Base-by-base conservation (phyloP, 371 early-diverging fungal species). In the Coelomomyces lativittatus region DNA sequence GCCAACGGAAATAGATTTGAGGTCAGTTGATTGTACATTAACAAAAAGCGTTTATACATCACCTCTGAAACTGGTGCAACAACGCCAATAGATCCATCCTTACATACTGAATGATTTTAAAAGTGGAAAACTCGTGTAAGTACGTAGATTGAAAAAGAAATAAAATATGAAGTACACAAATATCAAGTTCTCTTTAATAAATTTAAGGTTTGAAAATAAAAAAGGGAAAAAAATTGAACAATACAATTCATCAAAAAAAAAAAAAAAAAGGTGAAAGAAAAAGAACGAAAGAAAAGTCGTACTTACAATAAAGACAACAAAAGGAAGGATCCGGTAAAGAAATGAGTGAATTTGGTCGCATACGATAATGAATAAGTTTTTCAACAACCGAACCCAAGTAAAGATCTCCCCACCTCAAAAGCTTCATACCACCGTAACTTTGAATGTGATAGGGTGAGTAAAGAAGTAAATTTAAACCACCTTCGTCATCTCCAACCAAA, bases 381-480 rank as follows among this genome's bases (percentile, higher is more conserved):
- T 70, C 62, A 11, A 85, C 74, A 30, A 69, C 76, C 9, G 82
- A 68, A 0, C 86, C 87, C 19, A 86, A 58, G 55, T 88, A 83
- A 51, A 83, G 82, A 53, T 92, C 93, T 38, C 87, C 93, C 17
- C 82, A 67, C 4, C 87, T 81, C 56, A 96, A 70, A 28, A 96
- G 72, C 52, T 82, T 82, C 51, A 85, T 82, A 17, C 97, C 97
- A 39, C 79, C 72, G 51, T 80, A 74, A 0, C 92, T 89, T 50
- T 87, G 88, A 21, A 86, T 72, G 83, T 83, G 81, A 53, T 79
- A 79, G 9, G 95, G 93, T 15, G 85, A 79, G 56, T 91, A 93
- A 44, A 77, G 65, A 44, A 91, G 74, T 3, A 88, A 56, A 54
- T 84, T 79, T 38, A 89, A 38, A 53, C 87, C 88, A 51, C 82